Evolutionary conservation across 2,329 filamentous ascomycete species (phyloP).

Genomic region (Aspergillus persii): DNA sequence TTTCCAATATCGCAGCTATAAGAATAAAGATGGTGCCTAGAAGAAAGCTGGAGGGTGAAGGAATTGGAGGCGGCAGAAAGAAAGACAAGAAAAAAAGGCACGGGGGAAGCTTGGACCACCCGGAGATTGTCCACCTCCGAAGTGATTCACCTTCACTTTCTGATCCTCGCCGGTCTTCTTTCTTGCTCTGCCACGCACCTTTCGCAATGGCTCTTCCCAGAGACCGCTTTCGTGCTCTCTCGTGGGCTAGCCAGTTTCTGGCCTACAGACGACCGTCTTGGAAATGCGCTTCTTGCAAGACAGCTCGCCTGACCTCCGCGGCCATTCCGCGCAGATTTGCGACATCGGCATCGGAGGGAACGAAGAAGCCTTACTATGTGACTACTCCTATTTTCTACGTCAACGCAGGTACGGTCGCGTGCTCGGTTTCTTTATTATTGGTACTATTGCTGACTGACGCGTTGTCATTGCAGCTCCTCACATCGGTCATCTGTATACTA

Average conservation of each 20-base stretch:
- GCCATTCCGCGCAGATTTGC: conserved; percentile 29
- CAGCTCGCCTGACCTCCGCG: conserved; percentile 16
- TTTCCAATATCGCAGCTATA: background rate
- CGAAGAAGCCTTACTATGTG: conserved; percentile 82
- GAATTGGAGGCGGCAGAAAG: no score
- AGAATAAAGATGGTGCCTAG: no score
- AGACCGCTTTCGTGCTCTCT: conserved; percentile 29
- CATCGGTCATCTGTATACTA: conserved; percentile 89
- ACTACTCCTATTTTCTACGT: conserved; percentile 99
- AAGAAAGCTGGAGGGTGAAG: no score
- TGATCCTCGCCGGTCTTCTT: background rate
- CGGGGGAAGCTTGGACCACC: conserved; percentile 37
- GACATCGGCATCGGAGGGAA: conserved; percentile 23
- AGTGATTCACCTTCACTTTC: conserved; percentile 9
- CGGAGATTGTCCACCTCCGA: conserved; percentile 28
- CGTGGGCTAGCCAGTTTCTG: conserved; percentile 29
- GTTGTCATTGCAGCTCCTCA: conserved; percentile 69
- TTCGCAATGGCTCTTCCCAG: conserved; percentile 28
- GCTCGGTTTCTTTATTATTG: background rate
- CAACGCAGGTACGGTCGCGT: conserved; percentile 68
- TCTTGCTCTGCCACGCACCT: conserved; percentile 8
- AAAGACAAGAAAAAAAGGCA: conserved; percentile 1
- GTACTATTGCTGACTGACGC: background rate
- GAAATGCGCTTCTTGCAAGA: conserved; percentile 31
- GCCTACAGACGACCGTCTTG: conserved; percentile 23